A percentile compares a stretch with the other conserved stretches of the same genome.
These are phyloP conservation scores for Quercus agrifolia DNA, from an alignment of 306 rosid species.

Conservation along the genomic window DNA sequence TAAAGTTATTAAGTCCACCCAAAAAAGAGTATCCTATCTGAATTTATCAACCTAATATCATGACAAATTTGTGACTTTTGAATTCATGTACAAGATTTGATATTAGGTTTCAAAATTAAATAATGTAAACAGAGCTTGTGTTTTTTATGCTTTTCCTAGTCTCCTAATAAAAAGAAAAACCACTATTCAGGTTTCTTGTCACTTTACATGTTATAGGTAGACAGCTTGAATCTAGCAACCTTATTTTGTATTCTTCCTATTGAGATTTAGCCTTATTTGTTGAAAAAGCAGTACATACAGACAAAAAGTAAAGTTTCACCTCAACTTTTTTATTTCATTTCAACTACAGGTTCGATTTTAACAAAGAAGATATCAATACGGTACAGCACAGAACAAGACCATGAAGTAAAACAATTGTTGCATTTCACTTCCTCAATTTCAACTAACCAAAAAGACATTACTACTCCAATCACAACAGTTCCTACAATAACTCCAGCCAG, in stretches of 20 bases:
- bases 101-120: neutral
- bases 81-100: constrained; percentile 7
- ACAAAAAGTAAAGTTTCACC: constrained; percentile 32
- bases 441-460: constrained; percentile 55
- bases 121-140: neutral
- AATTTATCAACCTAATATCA: neutral
- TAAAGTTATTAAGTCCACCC: constrained; percentile 15
- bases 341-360: constrained; percentile 50
- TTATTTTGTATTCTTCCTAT: neutral
- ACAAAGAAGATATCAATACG: constrained; percentile 32
- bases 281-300: neutral
- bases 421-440: constrained; percentile 30
- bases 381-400: constrained; percentile 34
- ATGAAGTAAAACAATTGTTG: constrained; percentile 22
- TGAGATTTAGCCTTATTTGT: neutral
- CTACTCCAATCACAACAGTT: constrained; percentile 76
- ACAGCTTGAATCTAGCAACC: constrained; percentile 10
- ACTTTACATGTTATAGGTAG: neutral
- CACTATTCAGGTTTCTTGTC: neutral
- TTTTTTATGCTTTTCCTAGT: neutral
- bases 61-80: constrained; percentile 14
- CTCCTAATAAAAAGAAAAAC: neutral
- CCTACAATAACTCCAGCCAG: constrained; percentile 52
- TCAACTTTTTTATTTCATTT: constrained; percentile 30
- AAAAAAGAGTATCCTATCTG: constrained; percentile 36